Evolutionary conservation across 768 basidiomycete species (phyloP), one percentile per base, ranked within the genome.

Genomic region (Tylopilus subfusipes): DNA sequence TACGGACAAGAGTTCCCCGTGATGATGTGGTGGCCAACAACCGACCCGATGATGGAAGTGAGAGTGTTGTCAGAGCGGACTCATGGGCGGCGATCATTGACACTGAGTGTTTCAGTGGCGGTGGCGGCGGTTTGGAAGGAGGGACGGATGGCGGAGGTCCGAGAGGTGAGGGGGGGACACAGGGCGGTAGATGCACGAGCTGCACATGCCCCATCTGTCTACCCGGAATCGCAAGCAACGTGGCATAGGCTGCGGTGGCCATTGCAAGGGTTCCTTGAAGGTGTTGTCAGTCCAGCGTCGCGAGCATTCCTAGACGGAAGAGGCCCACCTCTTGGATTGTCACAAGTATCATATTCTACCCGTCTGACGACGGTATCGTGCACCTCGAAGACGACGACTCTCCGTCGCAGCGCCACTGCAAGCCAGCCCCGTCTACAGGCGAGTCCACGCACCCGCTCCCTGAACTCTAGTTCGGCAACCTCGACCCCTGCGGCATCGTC

Each of bases 191-290:
- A 65, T 90, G 90, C 24, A 94, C 76, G 21, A 96, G 75, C 51
- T 93, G 93, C 4, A 95, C 89, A 69, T 96, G 93, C 1, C 93
- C 93, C 55, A 82, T 78, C 68, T 95, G 91, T 40, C 84, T 82
- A 10, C 90, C 93, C 38, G 93, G 89, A 54, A 92, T 88, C 1
- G 82, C 88, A 18, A 96, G 79, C n/a, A 95, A 68, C 2, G 93
- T 93, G 22, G 93, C 81, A 60, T 86, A 78, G 14, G 86, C 73
- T 24, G 81, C 85, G 12, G 88, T 89, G 14, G 93, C 90, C 57
- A 96, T 77, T 11, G 90, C 83, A 49, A 93, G 76, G 51, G 94
- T 75, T 42, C 93, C 93, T 85, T 81, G 48, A 34, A 22, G 36
- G n/a, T 21, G 18, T 39, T 18, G 21, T 59, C 16, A 60, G 50